Evolutionary conservation across 306 rosid genomes (phyloP), one percentile per base, ranked within the genome.

Genomic region (Acacia acuminata): DNA sequence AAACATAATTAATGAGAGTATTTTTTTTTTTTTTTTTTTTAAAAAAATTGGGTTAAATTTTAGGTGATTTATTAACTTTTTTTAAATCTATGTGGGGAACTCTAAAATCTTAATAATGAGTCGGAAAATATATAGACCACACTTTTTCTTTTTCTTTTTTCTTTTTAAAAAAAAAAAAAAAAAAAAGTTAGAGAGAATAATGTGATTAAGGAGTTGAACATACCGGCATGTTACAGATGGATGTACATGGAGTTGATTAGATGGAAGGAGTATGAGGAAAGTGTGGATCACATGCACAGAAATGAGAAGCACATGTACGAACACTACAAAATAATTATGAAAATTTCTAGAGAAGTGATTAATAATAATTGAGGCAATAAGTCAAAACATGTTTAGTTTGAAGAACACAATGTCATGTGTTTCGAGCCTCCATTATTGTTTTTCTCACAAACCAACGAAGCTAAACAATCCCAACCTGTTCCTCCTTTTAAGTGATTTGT

Each of bases 271-370:
- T 32, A 32, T 32, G 0, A 56, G 63, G 27, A n/a, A 2, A 34
- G 7, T 16, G 14, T 5, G 72, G 32, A 27, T 19, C 79, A 78
- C 84, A 81, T 79, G 86, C 43, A 30, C 3, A 10, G 63, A 30
- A 44, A 81, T 66, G 27, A 36, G 73, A 24, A 32, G 75, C 87
- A 87, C 76, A 73, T 89, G 76, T 20, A 1, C 45, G 40, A 2
- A 89, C 65, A 80, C 78, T 0, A 7, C 24, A 55, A 20, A 55
- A 58, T 4, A 58, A 19, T 55, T 4, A 58, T 9, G 27, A 58
- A 58, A 58, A 22, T 58, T 20, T 22, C 2, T 3, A 7, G 63
- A 22, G 13, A 58, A 56, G 65, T 22, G 15, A 61, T 61, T 12
- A 12, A 61, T 9, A 58, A n/a, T 24, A 61, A 25, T 61, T 78